These are phyloP conservation scores for Melampsora allii-populina DNA, from an alignment of 1,284 basidiomycete genomes.

Conservation along the genomic window DNA sequence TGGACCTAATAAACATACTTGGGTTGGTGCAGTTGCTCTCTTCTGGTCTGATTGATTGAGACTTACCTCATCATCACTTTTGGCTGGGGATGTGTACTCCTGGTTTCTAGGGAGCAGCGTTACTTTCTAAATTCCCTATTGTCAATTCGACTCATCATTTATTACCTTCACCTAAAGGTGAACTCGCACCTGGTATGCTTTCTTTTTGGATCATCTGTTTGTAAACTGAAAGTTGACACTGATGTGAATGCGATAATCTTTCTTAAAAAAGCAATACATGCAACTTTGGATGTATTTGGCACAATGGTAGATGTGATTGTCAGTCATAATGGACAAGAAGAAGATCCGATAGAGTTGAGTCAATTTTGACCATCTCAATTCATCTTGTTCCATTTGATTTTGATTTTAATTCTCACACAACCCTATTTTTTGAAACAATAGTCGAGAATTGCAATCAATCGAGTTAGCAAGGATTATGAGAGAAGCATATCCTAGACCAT, in stretches of 20 bases:
- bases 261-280: slow-evolving; percentile 67
- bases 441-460: slow-evolving; percentile 80
- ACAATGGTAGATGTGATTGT: slow-evolving; percentile 76
- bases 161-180: slow-evolving; percentile 77
- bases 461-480: slow-evolving; percentile 78
- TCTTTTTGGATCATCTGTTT: slow-evolving; percentile 9
- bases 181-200: slow-evolving; percentile 67
- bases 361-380: not conserved
- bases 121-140: slow-evolving; percentile 90
- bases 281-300: slow-evolving; percentile 78
- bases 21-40: slow-evolving; percentile 56
- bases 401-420: slow-evolving; percentile 6
- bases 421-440: slow-evolving; percentile 74
- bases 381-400: slow-evolving; percentile 27
- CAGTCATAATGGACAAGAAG: slow-evolving; percentile 79
- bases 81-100: not conserved
- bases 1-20: slow-evolving; percentile 83
- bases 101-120: slow-evolving; percentile 61
- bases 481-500: slow-evolving; percentile 67
- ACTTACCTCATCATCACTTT: slow-evolving; percentile 9
- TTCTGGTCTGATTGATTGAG: slow-evolving; percentile 45
- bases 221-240: not conserved
- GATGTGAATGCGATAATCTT: not conserved
- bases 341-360: slow-evolving; percentile 42
- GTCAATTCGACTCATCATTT: slow-evolving; percentile 83